Evolutionary conservation across 768 basidiomycete genomes (phyloP).

Genomic region (Kwoniella bestiolae): DNA sequence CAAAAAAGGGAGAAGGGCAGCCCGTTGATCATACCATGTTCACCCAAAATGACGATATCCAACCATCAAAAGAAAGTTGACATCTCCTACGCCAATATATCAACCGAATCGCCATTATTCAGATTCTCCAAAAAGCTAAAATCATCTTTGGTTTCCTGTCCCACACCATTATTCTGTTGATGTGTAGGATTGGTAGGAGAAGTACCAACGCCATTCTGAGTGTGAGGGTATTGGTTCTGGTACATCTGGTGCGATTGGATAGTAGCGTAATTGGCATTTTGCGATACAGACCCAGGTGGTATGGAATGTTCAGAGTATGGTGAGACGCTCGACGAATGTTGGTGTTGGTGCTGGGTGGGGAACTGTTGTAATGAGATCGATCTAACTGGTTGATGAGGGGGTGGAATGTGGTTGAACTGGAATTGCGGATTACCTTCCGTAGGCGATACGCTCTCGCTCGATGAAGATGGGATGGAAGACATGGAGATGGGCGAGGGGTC

Average conservation of each 20-base stretch:
- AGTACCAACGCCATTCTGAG: not conserved
- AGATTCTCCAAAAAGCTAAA: slow-evolving; percentile 4
- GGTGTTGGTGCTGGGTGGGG: not conserved
- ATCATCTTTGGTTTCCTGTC: slow-evolving; percentile 8
- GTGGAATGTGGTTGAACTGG: not conserved
- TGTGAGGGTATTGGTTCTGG: not conserved
- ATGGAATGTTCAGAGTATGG: slow-evolving; percentile 23
- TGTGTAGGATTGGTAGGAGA: not conserved
- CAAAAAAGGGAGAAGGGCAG: too few relatives aligned
- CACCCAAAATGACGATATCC: too few relatives aligned
- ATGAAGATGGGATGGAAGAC: slow-evolving; percentile 8
- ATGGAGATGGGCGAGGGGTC: slow-evolving; percentile 17
- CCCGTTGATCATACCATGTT: too few relatives aligned
- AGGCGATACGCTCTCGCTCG: slow-evolving; percentile 15
- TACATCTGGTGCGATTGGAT: not conserved
- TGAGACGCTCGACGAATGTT: slow-evolving; percentile 11
- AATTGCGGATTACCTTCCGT: not conserved
- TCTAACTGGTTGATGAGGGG: too few relatives aligned
- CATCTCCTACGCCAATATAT: not conserved
- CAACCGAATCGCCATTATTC: slow-evolving; percentile 3
- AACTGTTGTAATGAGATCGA: slow-evolving; percentile 9
- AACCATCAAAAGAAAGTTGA: too few relatives aligned
- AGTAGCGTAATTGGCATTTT: not conserved
- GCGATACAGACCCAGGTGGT: not conserved
- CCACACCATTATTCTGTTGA: not conserved